Base-by-base conservation (phyloP, 2,329 filamentous ascomycete genomes). In the Fusarium sp. region DNA sequence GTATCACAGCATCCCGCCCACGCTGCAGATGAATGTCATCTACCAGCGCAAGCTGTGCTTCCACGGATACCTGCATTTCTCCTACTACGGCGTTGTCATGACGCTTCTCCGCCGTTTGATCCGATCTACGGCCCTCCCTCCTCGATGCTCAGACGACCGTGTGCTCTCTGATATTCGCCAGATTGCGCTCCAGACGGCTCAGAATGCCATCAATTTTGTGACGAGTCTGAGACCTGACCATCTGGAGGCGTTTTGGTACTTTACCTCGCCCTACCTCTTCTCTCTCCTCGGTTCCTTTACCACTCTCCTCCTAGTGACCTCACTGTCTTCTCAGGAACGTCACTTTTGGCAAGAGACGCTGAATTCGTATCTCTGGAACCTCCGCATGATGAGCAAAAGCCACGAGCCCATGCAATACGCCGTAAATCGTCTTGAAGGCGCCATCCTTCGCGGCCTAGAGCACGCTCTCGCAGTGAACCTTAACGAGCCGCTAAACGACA, bases 31-130 rank as follows among this genome's bases (percentile, higher is more conserved):
- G 74, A 81, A 84, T 53, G 71, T 81, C 12, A 76, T 78, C 4
- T 80, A 80, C 61, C 78, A 81, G 46, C 76, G 82, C 61, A 83
- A 82, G 66, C 71, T 84, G n/a, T 82, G 79, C 48, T 78, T 78
- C 53, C 76, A 77, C 41, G 76, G 83, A 5, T 82, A 81, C 39
- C 73, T 86, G 12, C 81, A 85, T 58, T 79, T 86, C 18, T 83
- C 82, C 11, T 85, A 85, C 72, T 82, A 85, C 62, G 83, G 82
- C 3, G 83, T 83, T 1, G 80, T 82, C 56, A 83, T 85, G 65
- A 82, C 82, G 23, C 76, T 85, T 3, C 82, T 85, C 66, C 81
- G 83, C 7, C 81, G 83, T 7, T 81, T 86, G 60, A 79, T 85
- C 6, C 75, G 76, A 34, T 79, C 76, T 41, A 76, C 76, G 34